phyloP scores from a whole-genome alignment of 2,329 filamentous ascomycete genomes.

The Pezicula radicicola region DNA sequence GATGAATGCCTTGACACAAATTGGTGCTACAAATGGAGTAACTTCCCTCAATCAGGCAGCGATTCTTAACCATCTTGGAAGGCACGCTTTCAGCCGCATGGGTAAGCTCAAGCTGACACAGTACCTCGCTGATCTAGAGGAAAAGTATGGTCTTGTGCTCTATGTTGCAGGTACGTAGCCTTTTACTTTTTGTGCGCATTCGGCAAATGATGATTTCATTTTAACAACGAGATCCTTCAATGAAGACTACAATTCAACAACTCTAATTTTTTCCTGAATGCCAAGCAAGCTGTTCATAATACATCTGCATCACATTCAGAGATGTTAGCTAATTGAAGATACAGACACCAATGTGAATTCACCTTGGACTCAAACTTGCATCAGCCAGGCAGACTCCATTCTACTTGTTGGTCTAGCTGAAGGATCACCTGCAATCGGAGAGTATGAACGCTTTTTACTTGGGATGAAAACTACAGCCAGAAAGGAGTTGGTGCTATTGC shows the following conservation, averaged over 20 bases:
- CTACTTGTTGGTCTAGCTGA: constrained; percentile 89
- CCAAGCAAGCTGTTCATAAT: not conserved
- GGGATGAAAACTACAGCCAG: constrained; percentile 96
- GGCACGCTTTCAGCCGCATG: constrained; percentile 96
- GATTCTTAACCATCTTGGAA: constrained; percentile 90
- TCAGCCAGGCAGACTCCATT: constrained; percentile 94
- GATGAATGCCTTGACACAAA: constrained; percentile 83
- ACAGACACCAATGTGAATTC: constrained; percentile 93
- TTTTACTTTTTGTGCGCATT: constrained; percentile 22
- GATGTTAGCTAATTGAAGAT: not conserved
- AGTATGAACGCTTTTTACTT: constrained; percentile 93
- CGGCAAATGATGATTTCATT: constrained; percentile 36
- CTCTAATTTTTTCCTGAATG: constrained; percentile 69
- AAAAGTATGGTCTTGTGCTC: constrained; percentile 92
- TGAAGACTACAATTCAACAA: constrained; percentile 25
- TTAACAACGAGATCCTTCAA: constrained; percentile 19
- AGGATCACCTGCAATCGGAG: constrained; percentile 83
- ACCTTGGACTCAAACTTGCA: constrained; percentile 97
- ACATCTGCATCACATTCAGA: no score
- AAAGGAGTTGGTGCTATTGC: constrained; percentile 87
- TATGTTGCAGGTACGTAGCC: constrained; percentile 73
- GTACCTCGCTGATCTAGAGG: constrained; percentile 93
- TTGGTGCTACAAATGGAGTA: constrained; percentile 85
- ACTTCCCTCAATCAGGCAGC: constrained; percentile 90
- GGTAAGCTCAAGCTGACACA: constrained; percentile 94